Evolutionary conservation across 495 filamentous ascomycete species (phyloP).

Genomic region (Annulohypoxylon moriforme): DNA sequence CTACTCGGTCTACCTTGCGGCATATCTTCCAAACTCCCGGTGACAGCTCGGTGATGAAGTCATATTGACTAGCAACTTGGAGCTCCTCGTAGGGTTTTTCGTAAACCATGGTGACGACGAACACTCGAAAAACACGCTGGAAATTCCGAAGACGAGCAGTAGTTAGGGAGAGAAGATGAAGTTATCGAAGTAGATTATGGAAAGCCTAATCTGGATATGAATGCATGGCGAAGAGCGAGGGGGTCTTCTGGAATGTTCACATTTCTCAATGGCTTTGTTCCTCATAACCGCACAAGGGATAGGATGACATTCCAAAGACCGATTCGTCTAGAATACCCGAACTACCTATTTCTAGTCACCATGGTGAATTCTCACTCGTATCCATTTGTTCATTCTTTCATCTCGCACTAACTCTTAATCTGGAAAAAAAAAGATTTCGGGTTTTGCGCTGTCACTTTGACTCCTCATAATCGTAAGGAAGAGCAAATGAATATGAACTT

Average conservation of each 20-base stretch:
- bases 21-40: slow-evolving; percentile 42
- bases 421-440: not conserved
- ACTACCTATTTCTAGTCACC: not conserved
- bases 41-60: slow-evolving; percentile 33
- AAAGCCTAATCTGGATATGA: slow-evolving; percentile 8
- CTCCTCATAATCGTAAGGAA: not conserved
- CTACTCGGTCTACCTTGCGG: slow-evolving; percentile 33
- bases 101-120: slow-evolving; percentile 7
- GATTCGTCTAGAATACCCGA: slow-evolving; percentile 34
- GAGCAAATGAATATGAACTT: not conserved
- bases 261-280: slow-evolving; percentile 45
- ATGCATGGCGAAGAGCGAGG: not conserved
- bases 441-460: not conserved
- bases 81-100: slow-evolving; percentile 10
- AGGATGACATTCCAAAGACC: slow-evolving; percentile 37
- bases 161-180: not conserved
- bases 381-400: slow-evolving; percentile 23
- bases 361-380: slow-evolving; percentile 4
- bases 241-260: slow-evolving; percentile 27
- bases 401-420: not conserved
- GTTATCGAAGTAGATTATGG: slow-evolving; percentile 1
- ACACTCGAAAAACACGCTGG: not conserved
- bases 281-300: slow-evolving; percentile 20
- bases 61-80: slow-evolving; percentile 24
- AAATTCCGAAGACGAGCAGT: not conserved